Percentiles rank a stretch among this genome's conserved stretches.
phyloP scores from a whole-genome alignment of 2,329 filamentous ascomycete species.

The Knufia fluminis region DNA sequence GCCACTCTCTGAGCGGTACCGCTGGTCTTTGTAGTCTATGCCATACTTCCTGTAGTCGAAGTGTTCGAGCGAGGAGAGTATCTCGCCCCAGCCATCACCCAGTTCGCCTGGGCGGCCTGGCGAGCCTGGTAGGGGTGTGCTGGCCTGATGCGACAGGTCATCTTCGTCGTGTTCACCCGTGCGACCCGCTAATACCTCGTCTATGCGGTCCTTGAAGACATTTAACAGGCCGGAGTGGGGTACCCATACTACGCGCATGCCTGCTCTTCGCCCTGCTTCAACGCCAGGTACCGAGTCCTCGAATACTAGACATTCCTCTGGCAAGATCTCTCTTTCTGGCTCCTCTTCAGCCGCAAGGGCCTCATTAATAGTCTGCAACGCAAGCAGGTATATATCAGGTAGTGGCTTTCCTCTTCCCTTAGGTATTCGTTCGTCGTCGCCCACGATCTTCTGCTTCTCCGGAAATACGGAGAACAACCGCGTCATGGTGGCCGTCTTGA shows the following conservation, averaged over 20 bases:
- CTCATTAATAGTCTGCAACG: slow-evolving; percentile 74
- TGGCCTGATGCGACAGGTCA: slow-evolving; percentile 32
- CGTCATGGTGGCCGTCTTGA: slow-evolving; percentile 58
- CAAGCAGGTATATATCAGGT: slow-evolving; percentile 88
- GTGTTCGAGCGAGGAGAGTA: slow-evolving; percentile 44
- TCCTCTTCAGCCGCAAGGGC: slow-evolving; percentile 44
- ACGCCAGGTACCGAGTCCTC: slow-evolving; percentile 92
- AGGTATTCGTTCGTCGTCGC: slow-evolving; percentile 72
- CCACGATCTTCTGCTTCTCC: slow-evolving; percentile 62
- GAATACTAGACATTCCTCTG: slow-evolving; percentile 89
- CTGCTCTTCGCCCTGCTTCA: slow-evolving; percentile 78
- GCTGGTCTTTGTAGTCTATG: slow-evolving; percentile 33
- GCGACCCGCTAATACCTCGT: slow-evolving; percentile 71
- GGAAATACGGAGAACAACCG: slow-evolving; percentile 54
- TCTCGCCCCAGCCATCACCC: slow-evolving; percentile 51
- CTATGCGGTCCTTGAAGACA: slow-evolving; percentile 68
- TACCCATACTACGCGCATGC: slow-evolving; percentile 90
- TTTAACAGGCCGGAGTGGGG: slow-evolving; percentile 70
- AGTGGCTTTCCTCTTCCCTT: slow-evolving; percentile 82
- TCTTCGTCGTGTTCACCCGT: slow-evolving; percentile 60
- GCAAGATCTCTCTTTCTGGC: slow-evolving; percentile 55
- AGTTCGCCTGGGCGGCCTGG: slow-evolving; percentile 44
- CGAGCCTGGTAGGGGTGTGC: slow-evolving; percentile 31
- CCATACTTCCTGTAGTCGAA: slow-evolving; percentile 55
- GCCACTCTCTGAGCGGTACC: slow-evolving; percentile 15